Evolutionary conservation across 306 rosid species (phyloP), one percentile per base, ranked within the genome.

Genomic region (Pterocarpus santalinus): DNA sequence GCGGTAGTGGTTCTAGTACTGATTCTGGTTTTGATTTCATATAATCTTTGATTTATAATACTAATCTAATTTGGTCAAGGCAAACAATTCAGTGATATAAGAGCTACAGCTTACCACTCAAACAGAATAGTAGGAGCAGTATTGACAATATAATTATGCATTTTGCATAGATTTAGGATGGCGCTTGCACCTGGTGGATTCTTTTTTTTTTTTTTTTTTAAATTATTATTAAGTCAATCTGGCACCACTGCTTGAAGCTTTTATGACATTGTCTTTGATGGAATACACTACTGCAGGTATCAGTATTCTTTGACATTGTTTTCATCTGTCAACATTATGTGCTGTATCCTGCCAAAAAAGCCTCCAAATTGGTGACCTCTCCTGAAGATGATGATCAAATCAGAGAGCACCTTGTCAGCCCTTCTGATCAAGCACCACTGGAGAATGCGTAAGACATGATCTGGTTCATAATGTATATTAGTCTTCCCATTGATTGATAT

Each of bases 231-330:
- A 10, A 35, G 4, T 32, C 0, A 36, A 55, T 61, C 12, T 47
- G 13, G 5, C 61, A 12, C 3, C 34, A 28, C 66, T 57, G 63
- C 35, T 49, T 60, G 47, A 56, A 22, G 43, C 44, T 58, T 14
- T 39, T 51, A 15, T 75, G 69, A 35, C 35, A 34, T 9, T 28
- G 74, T 47, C 63, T 49, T 66, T 73, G 33, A 58, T 58, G 69
- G 30, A 60, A 73, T 32, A 49, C 81, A 79, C 22, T 39, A 44
- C 80, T 88, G 90, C 98, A 94, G 97, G 86, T 91, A 52, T 86
- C 95, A 39, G 86, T 95, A 80, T 82, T 85, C 83, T 95, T 91
- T 81, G 97, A 95, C 88, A 81, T 92, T 60, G 15, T 86, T 17
- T 86, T 86, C 89, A 86, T 86, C 4, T 39, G 69, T 79, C 89